Base-by-base conservation (phyloP, 1,139 yeast species). In the Candida smagusa region DNA sequence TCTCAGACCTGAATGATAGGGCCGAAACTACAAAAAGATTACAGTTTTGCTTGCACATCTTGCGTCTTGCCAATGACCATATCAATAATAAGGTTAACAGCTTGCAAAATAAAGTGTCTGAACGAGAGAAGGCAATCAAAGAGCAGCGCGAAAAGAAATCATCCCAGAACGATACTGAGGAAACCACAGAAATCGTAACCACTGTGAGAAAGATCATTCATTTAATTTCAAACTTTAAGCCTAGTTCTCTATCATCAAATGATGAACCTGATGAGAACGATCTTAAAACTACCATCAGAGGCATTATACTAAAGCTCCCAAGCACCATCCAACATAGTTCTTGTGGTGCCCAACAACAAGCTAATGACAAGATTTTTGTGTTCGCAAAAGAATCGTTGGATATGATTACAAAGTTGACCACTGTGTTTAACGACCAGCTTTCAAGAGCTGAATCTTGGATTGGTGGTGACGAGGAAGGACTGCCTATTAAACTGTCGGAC, bases 301-400 rank as follows among this genome's bases (percentile, higher is more conserved):
- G 83, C 46, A 83, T 85, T 28, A 74, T 92, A 16, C 66, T 92
- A 36, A 75, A 77, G 42, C 67, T 92, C 37, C 97, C 97, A 1
- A 51, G 51, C 35, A 63, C 65, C 34, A 52, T 67, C 12, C 71
- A 66, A 40, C 70, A 63, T 44, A 51, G 56, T 9, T 49, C 55
- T 13, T 44, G 47, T 11, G 35, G 53, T 16, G 50, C 63, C n/a
- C 38, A 34, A 30, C 58, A 45, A 44, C 72, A 56, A 58, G 63
- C 60, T 12, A 79, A 77, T 51, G 88, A 85, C 31, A 77, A 81
- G 48, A 85, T 88, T 1, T 64, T 92, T 31, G 74, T 85, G 7
- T 70, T 92, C 44, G 97, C 97, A 1, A 84, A 84, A 47, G 98
- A 92, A 59, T 82, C 95, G 0, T 67, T 92, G 39, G 95, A 85